These are phyloP conservation scores for Articulospora tetracladia DNA, from an alignment of 495 filamentous ascomycete genomes.

Conservation along the genomic window DNA sequence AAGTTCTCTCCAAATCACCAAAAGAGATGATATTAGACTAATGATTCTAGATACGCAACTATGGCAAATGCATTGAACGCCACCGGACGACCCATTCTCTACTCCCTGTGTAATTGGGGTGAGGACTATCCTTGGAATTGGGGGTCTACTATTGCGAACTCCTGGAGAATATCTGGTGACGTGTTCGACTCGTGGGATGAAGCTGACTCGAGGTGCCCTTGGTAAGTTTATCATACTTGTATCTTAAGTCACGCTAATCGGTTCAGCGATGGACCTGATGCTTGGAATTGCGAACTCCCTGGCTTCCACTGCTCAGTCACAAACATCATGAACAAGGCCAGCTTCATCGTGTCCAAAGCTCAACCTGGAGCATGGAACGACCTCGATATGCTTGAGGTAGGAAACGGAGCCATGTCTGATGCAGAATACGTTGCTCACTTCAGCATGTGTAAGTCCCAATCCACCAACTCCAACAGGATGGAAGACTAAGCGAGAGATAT, in stretches of 20 bases:
- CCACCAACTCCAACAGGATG: not conserved
- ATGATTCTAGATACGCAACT: constrained; percentile 38
- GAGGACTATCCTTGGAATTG: constrained; percentile 50
- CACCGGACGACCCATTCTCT: constrained; percentile 56
- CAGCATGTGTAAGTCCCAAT: constrained; percentile 28
- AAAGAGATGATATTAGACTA: constrained; percentile 34
- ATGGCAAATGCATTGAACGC: constrained; percentile 60
- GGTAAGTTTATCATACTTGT: constrained; percentile 7
- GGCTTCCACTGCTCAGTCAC: constrained; percentile 50
- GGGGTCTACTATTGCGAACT: constrained; percentile 53
- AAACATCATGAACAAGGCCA: constrained; percentile 48
- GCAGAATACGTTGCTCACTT: constrained; percentile 41
- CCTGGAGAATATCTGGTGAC: constrained; percentile 54
- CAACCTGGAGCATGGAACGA: constrained; percentile 57
- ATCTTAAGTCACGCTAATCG: constrained; percentile 1
- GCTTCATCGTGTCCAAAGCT: constrained; percentile 45
- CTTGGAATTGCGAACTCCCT: constrained; percentile 40
- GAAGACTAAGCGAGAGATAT: constrained; percentile 10
- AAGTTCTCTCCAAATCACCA: constrained; percentile 34
- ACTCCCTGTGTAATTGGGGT: constrained; percentile 53
- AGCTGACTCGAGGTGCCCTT: constrained; percentile 36
- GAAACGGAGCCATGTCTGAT: constrained; percentile 53
- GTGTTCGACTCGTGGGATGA: constrained; percentile 29
- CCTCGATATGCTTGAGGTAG: constrained; percentile 68
- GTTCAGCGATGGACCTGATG: constrained; percentile 31